These are phyloP conservation scores for Silybum marianum DNA, from an alignment of 129 eudicot species.

Conservation along the genomic window DNA sequence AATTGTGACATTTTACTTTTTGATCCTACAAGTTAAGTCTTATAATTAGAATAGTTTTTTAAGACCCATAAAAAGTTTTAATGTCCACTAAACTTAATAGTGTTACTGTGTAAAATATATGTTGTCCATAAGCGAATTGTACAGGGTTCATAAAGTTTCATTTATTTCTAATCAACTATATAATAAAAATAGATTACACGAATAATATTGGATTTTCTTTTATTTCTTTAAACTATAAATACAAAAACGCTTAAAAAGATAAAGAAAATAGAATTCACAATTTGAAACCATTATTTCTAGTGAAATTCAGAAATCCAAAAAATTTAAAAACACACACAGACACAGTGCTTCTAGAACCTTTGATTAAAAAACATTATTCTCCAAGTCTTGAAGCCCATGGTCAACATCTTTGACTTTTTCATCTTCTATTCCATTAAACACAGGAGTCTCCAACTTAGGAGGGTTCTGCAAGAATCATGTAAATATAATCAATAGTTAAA, in stretches of 20 bases:
- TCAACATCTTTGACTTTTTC: conserved; percentile 59
- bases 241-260: background rate
- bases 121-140: too few relatives aligned
- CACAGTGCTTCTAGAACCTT: conserved; percentile 23
- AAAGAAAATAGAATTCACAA: conserved; percentile 14
- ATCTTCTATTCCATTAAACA: conserved; percentile 52
- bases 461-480: conserved; percentile 57
- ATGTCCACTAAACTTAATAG: too few relatives aligned
- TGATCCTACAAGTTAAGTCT: too few relatives aligned
- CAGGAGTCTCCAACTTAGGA: conserved; percentile 77
- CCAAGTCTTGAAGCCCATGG: conserved; percentile 77
- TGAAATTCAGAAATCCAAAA: conserved; percentile 11
- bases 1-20: too few relatives aligned
- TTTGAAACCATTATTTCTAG: conserved; percentile 9
- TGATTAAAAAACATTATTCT: conserved; percentile 68
- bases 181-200: conserved; percentile 4
- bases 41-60: too few relatives aligned
- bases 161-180: background rate
- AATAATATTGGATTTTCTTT: conserved; percentile 1
- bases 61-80: too few relatives aligned
- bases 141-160: too few relatives aligned
- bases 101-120: too few relatives aligned
- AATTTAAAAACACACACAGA: conserved; percentile 7
- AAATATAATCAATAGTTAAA: conserved; percentile 15
- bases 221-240: background rate